phyloP scores from a whole-genome alignment of 2,329 filamentous ascomycete species.

The Diplodia scrobiculata region DNA sequence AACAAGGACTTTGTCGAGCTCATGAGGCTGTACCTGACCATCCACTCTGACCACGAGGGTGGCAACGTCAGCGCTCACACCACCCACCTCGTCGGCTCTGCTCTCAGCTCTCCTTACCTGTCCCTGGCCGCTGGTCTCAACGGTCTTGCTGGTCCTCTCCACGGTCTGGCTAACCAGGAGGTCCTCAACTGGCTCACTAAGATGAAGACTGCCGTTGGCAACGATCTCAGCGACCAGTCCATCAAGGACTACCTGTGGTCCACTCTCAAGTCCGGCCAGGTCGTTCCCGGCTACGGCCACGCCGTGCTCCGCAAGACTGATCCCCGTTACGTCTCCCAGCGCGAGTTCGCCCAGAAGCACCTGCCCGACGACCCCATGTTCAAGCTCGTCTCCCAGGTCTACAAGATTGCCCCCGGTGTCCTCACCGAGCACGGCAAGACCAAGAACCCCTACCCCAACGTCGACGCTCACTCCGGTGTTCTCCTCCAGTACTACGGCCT shows the following conservation, averaged over 20 bases:
- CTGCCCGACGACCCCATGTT: conserved; percentile 98
- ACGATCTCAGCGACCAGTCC: conserved; percentile 91
- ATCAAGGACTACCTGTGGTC: conserved; percentile 99
- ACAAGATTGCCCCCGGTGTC: conserved; percentile 98
- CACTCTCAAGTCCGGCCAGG: conserved; percentile 91
- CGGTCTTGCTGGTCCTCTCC: conserved; percentile 95
- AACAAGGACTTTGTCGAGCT: conserved; percentile 98
- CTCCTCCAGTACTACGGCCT: conserved; percentile 99
- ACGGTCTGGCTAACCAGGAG: conserved; percentile 99
- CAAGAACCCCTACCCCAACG: conserved; percentile 99
- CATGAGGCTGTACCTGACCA: conserved; percentile 98
- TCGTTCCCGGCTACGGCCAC: conserved; percentile 97
- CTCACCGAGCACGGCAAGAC: conserved; percentile 99
- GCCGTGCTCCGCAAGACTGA: conserved; percentile 99
- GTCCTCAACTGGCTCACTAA: conserved; percentile 98
- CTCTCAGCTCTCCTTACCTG: conserved; percentile 95
- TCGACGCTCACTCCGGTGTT: conserved; percentile 98
- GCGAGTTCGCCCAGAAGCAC: conserved; percentile 91
- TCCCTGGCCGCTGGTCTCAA: conserved; percentile 96
- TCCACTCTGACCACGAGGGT: conserved; percentile 99
- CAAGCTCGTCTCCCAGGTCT: conserved; percentile 99
- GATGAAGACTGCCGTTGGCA: conserved; percentile 95
- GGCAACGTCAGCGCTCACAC: conserved; percentile 98
- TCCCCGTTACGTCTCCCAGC: conserved; percentile 97
- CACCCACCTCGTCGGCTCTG: conserved; percentile 94